Evolutionary conservation across 345 rosid species (phyloP), one percentile per base, ranked within the genome.

Genomic region (Mercurialis annua): DNA sequence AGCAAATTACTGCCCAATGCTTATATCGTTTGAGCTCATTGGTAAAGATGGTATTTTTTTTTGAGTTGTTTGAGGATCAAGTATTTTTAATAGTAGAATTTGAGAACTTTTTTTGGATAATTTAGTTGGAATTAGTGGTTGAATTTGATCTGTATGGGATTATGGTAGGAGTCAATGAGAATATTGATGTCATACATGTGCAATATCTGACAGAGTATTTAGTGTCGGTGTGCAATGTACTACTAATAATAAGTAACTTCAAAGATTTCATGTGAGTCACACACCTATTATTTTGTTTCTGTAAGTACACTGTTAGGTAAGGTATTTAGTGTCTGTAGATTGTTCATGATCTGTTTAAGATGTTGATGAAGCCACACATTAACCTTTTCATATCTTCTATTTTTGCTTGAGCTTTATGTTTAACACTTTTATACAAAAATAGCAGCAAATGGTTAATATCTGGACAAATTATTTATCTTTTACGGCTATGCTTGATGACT

Each of bases 301-400:
- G n/a, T 12, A 31, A 29, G 24, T 42, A 5, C 52, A 18, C 18
- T 5, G 24, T 10, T 44, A 48, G 31, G 20, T 51, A n/a, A n/a
- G n/a, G n/a, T 66, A 30, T 27, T n/a, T 42, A 44, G 29, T 44
- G 55, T 44, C 9, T 67, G 54, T 30, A 57, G 11, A 55, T 67
- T 67, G 42, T 67, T 46, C 24, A 3, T 27, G 18, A 34, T 58
- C 16, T n/a, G 43, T 34, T 23, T 33, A 10, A 34, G 10, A 51
- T 10, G 27, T 23, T 56, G 60, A 56, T 56, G 10, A 56, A 30
- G 60, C 23, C 21, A 56, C 21, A 56, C 23, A 31, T 17, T 56
- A 30, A 29, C 10, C 21, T 9, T 5, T 26, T 59, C 64, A 23
- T 38, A 31, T 59, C 10, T 1, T 59, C 1, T 59, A 1, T 3